These are phyloP conservation scores for Thermoascus crustaceus DNA, from an alignment of 2,329 filamentous ascomycete genomes.

Conservation along the genomic window DNA sequence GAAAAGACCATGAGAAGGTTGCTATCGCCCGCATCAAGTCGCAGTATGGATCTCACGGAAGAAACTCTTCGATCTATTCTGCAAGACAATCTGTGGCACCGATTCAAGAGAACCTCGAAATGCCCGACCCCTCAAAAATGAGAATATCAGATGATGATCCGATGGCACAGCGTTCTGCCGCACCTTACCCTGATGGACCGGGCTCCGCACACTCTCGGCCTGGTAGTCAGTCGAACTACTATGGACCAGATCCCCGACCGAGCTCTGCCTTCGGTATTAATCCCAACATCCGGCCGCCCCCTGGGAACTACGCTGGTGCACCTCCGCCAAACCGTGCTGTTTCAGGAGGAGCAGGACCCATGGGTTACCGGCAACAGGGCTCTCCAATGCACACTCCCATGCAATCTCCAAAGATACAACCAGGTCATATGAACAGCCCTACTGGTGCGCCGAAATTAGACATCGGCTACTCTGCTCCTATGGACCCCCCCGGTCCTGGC, in stretches of 20 bases:
- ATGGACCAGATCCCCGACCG: conserved; percentile 32
- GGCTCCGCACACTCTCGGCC: conserved; percentile 25
- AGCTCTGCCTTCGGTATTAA: conserved; percentile 43
- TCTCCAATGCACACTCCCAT: conserved; percentile 24
- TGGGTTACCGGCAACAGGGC: conserved; percentile 27
- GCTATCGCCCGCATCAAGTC: conserved; percentile 83
- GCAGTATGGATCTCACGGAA: conserved; percentile 58
- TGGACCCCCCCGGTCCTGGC: conserved; percentile 30
- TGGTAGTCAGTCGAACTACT: conserved; percentile 23
- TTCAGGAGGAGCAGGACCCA: conserved; percentile 24
- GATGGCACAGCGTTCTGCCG: conserved; percentile 18
- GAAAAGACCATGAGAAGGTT: conserved; percentile 85
- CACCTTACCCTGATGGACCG: conserved; percentile 36
- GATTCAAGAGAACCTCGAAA: conserved; percentile 36
- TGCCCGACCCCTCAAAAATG: conserved; percentile 42
- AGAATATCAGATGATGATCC: conserved; percentile 24
- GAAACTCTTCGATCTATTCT: conserved; percentile 12
- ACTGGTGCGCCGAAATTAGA: conserved; percentile 32
- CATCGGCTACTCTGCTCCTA: conserved; percentile 41
- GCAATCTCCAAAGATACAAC: conserved; percentile 21
- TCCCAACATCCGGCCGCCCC: conserved; percentile 38
- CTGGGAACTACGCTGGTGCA: conserved; percentile 23
- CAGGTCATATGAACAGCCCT: conserved; percentile 16
- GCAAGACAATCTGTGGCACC: conserved; percentile 29
- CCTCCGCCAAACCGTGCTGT: conserved; percentile 17